phyloP scores from a whole-genome alignment of 1,139 yeast genomes.

The Kodamaea derodonti region DNA sequence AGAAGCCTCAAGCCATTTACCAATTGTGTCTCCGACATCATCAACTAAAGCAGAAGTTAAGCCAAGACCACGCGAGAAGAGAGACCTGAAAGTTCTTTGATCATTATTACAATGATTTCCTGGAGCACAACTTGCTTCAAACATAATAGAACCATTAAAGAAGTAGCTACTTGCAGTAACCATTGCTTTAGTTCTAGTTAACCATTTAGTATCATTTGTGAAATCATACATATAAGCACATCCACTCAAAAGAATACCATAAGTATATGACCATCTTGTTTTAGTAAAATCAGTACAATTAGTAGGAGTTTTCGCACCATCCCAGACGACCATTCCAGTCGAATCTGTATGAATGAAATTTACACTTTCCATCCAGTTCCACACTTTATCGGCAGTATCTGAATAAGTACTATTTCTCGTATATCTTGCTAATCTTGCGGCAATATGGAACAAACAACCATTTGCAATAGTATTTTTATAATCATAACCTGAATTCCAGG shows the following conservation, averaged over 20 bases:
- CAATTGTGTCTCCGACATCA: conserved; percentile 47
- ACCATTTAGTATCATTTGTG: conserved; percentile 70
- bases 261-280: conserved; percentile 85
- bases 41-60: conserved; percentile 74
- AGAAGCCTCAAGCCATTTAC: conserved; percentile 49
- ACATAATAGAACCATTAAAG: conserved; percentile 56
- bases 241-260: conserved; percentile 77
- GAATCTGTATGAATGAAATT: conserved; percentile 45
- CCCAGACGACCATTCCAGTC: conserved; percentile 51
- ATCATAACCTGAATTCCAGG: conserved; percentile 91
- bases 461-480: conserved; percentile 89
- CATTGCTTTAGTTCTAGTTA: conserved; percentile 50
- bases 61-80: conserved; percentile 71
- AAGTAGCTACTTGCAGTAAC: conserved; percentile 56
- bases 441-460: conserved; percentile 85
- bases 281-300: conserved; percentile 60
- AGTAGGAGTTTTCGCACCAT: conserved; percentile 66
- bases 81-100: conserved; percentile 87
- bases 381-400: conserved; percentile 75
- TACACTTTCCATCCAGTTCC: conserved; percentile 75
- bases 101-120: conserved; percentile 66
- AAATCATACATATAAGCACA: conserved; percentile 76
- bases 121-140: conserved; percentile 69
- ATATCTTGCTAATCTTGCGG: conserved; percentile 81
- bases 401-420: conserved; percentile 70